Percentiles rank a stretch among this genome's conserved stretches.
These are phyloP conservation scores for Monarda citriodora DNA, from an alignment of 305 asterid species.

Conservation along the genomic window DNA sequence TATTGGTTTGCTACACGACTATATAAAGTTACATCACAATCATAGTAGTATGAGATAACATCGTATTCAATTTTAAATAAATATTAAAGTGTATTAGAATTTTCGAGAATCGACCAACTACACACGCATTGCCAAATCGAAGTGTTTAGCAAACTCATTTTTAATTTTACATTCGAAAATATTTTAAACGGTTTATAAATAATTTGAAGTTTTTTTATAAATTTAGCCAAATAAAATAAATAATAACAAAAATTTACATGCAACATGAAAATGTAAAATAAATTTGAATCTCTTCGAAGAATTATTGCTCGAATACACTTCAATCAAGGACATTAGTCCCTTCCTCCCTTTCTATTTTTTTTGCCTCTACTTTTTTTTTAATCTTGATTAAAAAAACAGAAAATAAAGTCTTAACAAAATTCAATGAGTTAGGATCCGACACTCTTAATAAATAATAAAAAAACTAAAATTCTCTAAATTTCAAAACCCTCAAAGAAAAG, in stretches of 20 bases:
- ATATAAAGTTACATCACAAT: background rate
- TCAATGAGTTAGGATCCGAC: conserved; percentile 41
- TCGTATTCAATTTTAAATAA: too few relatives aligned
- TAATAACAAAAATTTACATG: too few relatives aligned
- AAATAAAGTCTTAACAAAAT: conserved; percentile 31
- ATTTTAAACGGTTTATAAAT: too few relatives aligned
- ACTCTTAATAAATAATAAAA: conserved; percentile 25
- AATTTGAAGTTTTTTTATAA: too few relatives aligned
- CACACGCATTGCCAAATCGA: too few relatives aligned
- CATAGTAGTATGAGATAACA: too few relatives aligned
- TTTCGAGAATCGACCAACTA: too few relatives aligned
- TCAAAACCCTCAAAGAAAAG: background rate
- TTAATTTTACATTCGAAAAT: too few relatives aligned
- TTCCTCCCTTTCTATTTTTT: conserved; percentile 7
- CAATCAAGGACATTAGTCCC: conserved; percentile 24
- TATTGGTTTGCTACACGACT: conserved; percentile 1
- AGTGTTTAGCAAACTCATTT: too few relatives aligned
- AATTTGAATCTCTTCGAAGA: conserved; percentile 7
- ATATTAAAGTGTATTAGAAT: too few relatives aligned
- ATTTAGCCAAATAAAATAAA: too few relatives aligned
- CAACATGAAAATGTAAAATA: background rate
- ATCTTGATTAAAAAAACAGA: conserved; percentile 2
- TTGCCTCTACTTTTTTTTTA: background rate
- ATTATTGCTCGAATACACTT: conserved; percentile 27
- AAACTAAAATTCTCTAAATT: conserved; percentile 12